These are phyloP conservation scores for Hypocrella siamensis DNA, from an alignment of 2,329 filamentous ascomycete species.

Conservation along the genomic window DNA sequence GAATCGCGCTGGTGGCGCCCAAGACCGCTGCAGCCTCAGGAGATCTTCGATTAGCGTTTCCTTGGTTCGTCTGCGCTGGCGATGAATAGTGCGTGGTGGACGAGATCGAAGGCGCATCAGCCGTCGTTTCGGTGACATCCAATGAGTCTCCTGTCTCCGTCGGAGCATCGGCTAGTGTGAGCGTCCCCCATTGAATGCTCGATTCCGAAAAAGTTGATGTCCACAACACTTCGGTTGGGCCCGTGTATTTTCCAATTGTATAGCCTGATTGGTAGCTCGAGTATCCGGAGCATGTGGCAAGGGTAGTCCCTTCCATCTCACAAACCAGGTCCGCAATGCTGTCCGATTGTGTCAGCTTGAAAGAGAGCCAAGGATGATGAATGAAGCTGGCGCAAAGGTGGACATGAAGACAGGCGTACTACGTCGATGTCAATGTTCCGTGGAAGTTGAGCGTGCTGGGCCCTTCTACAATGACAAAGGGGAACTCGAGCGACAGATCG, in stretches of 20 bases:
- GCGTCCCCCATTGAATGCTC: constrained; percentile 26
- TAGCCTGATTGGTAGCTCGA: constrained; percentile 26
- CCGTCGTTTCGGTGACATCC: constrained; percentile 9
- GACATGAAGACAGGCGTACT: constrained; percentile 19
- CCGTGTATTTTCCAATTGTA: constrained; percentile 20
- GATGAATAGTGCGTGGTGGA: constrained; percentile 4
- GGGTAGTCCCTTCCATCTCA: constrained; percentile 23
- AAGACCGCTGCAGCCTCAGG: too few relatives aligned
- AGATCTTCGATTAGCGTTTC: not conserved
- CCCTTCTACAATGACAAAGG: constrained; percentile 30
- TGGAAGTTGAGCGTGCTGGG: constrained; percentile 26
- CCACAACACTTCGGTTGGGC: constrained; percentile 28
- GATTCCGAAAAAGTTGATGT: constrained; percentile 25
- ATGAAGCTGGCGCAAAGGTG: too few relatives aligned
- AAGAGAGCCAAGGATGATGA: constrained; percentile 1
- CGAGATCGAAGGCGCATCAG: constrained; percentile 5
- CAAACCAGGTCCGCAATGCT: constrained; percentile 30
- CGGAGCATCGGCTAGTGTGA: constrained; percentile 25
- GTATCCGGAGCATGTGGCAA: constrained; percentile 31
- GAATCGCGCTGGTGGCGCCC: too few relatives aligned
- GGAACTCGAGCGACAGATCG: constrained; percentile 27
- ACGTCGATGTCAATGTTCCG: constrained; percentile 24
- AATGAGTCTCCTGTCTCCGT: constrained; percentile 13
- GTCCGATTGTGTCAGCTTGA: too few relatives aligned
- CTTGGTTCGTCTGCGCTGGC: constrained; percentile 1